Percentiles rank a stretch among this genome's conserved stretches.
These are phyloP conservation scores for Crotalaria pallida DNA, from an alignment of 306 rosid genomes.

Conservation along the genomic window DNA sequence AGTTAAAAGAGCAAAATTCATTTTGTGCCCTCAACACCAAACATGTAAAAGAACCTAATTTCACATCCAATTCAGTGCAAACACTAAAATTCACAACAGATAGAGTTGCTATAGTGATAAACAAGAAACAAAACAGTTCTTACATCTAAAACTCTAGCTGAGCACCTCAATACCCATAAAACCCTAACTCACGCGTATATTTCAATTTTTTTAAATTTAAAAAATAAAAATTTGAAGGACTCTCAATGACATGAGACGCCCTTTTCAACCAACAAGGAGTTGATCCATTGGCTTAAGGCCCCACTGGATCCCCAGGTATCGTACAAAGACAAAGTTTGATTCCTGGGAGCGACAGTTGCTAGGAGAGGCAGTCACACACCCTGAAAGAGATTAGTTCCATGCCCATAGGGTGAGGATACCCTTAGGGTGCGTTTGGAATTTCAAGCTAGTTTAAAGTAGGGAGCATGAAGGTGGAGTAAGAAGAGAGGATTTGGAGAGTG, in stretches of 20 bases:
- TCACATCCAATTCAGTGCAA: conserved; percentile 14
- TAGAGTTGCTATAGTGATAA: not conserved
- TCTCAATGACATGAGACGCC: conserved; percentile 14
- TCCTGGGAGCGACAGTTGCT: too few species aligned
- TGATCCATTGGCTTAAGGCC: too few species aligned
- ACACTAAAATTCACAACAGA: not conserved
- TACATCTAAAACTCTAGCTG: not conserved
- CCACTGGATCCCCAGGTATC: too few species aligned
- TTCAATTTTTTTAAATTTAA: not conserved
- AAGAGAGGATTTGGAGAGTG: too few species aligned
- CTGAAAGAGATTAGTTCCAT: too few species aligned
- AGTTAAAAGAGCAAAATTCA: not conserved
- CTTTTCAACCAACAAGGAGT: too few species aligned
- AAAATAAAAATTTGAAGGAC: not conserved
- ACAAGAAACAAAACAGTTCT: not conserved
- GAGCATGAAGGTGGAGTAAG: too few species aligned
- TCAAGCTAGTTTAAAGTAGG: too few species aligned
- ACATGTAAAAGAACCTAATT: not conserved
- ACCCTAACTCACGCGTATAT: not conserved
- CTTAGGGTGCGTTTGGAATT: too few species aligned
- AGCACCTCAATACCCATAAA: not conserved
- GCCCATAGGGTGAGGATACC: too few species aligned
- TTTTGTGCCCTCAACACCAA: not conserved
- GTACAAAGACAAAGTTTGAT: too few species aligned
- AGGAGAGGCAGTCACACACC: too few species aligned